These are phyloP conservation scores for Candida sojae DNA, from an alignment of 1,139 yeast species.

Conservation along the genomic window DNA sequence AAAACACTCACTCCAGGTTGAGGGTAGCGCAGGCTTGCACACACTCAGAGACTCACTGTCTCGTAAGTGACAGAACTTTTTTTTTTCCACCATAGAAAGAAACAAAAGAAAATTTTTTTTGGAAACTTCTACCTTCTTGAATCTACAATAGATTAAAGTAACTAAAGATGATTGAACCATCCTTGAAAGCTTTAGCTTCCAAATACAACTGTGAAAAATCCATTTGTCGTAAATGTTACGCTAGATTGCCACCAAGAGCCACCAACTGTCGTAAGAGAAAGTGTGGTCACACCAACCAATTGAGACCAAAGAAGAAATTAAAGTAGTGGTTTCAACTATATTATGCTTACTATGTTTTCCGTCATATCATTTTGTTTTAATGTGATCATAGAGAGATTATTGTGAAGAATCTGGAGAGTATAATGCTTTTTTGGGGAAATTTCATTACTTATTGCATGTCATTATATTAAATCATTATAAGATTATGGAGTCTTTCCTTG, in stretches of 20 bases:
- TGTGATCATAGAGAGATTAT: slow-evolving; percentile 1
- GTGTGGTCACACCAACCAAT: slow-evolving; percentile 99
- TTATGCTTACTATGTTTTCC: slow-evolving; percentile 4
- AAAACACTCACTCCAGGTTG: background rate
- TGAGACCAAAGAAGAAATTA: slow-evolving; percentile 99
- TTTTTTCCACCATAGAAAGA: background rate
- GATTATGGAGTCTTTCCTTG: background rate
- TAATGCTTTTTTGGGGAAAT: slow-evolving; percentile 17
- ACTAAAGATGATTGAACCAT: slow-evolving; percentile 89
- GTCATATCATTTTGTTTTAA: slow-evolving; percentile 4
- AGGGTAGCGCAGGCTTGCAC: background rate
- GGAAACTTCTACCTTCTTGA: slow-evolving; percentile 2
- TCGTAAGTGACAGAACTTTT: background rate
- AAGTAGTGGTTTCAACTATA: slow-evolving; percentile 54
- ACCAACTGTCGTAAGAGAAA: slow-evolving; percentile 99
- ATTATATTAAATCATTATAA: background rate
- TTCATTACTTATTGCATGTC: slow-evolving; percentile 4
- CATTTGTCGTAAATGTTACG: slow-evolving; percentile 99
- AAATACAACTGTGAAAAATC: slow-evolving; percentile 99
- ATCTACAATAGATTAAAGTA: slow-evolving; percentile 10
- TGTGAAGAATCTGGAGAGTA: background rate
- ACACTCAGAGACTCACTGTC: background rate
- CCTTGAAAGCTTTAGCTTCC: slow-evolving; percentile 98
- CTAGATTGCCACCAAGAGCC: slow-evolving; percentile 99
- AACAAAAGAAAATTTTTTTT: slow-evolving; percentile 8